These are phyloP conservation scores for Claviceps pazoutovae DNA, from an alignment of 2,329 filamentous ascomycete species.

Conservation along the genomic window DNA sequence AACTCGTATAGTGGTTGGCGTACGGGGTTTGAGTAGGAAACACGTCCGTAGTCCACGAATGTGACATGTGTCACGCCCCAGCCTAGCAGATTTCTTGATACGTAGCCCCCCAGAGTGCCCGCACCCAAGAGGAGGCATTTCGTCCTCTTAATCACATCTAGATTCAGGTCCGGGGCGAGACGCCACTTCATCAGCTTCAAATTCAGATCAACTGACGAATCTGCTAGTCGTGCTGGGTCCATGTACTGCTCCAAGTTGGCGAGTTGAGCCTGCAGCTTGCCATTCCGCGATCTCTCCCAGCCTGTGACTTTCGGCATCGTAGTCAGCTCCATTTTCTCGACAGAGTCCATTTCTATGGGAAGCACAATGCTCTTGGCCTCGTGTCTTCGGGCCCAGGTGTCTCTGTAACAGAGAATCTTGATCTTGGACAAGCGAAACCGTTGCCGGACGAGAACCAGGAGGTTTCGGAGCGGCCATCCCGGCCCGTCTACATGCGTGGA, in stretches of 20 bases:
- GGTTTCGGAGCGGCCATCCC: slow-evolving; percentile 84
- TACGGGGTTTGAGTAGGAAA: slow-evolving; percentile 94
- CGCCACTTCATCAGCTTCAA: slow-evolving; percentile 98
- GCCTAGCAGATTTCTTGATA: slow-evolving; percentile 79
- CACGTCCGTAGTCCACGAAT: slow-evolving; percentile 83
- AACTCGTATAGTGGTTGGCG: slow-evolving; percentile 88
- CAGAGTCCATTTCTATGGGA: slow-evolving; percentile 42
- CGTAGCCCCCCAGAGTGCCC: slow-evolving; percentile 86
- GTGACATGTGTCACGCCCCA: slow-evolving; percentile 95
- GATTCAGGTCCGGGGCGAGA: slow-evolving; percentile 73
- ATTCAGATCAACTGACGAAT: slow-evolving; percentile 91
- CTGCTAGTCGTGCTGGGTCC: slow-evolving; percentile 75
- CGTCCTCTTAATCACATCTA: slow-evolving; percentile 78
- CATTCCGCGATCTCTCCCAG: slow-evolving; percentile 75
- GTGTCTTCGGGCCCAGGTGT: slow-evolving; percentile 63
- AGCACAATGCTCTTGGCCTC: slow-evolving; percentile 72
- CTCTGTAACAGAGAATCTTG: slow-evolving; percentile 82
- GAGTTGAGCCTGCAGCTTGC: slow-evolving; percentile 63
- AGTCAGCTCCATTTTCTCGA: slow-evolving; percentile 27
- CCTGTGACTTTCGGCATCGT: slow-evolving; percentile 82
- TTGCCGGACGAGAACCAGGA: slow-evolving; percentile 71
- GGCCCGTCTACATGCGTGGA: slow-evolving; percentile 81
- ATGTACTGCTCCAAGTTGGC: slow-evolving; percentile 85
- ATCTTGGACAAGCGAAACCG: slow-evolving; percentile 64
- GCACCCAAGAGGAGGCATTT: slow-evolving; percentile 85